Evolutionary conservation across 2,329 filamentous ascomycete genomes (phyloP).

Genomic region (Pestalotiopsis sp.): DNA sequence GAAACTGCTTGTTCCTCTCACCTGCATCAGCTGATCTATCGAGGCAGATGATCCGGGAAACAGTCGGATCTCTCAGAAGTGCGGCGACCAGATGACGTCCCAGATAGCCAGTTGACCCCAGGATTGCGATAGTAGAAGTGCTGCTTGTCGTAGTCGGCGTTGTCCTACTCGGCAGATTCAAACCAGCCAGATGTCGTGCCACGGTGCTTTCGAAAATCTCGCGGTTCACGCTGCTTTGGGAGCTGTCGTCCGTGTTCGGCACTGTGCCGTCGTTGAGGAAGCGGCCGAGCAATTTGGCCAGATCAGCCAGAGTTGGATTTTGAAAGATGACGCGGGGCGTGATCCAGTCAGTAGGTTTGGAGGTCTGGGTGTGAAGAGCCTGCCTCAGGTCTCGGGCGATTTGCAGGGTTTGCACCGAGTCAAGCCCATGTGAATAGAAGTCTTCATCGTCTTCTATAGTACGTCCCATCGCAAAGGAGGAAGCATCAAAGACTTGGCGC

Average conservation of each 20-base stretch:
- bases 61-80: conserved; percentile 13
- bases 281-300: conserved; percentile 13
- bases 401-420: conserved; percentile 19
- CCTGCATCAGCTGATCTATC: background rate
- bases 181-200: background rate
- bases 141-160: background rate
- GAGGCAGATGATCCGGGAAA: conserved; percentile 1
- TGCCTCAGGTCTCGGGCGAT: conserved; percentile 16
- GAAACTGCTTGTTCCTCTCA: background rate
- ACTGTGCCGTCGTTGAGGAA: conserved; percentile 18
- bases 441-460: conserved; percentile 17
- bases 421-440: conserved; percentile 19
- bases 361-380: conserved; percentile 14
- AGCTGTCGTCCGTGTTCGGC: conserved; percentile 10
- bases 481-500: background rate
- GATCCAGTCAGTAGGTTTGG: conserved; percentile 15
- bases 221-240: background rate
- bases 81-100: conserved; percentile 11
- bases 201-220: conserved; percentile 14
- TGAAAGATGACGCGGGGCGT: conserved; percentile 18
- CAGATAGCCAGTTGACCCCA: conserved; percentile 23
- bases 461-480: conserved; percentile 2
- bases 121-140: conserved; percentile 15
- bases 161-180: background rate
- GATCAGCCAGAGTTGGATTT: conserved; percentile 15